phyloP scores from a whole-genome alignment of 2,329 filamentous ascomycete species.

The Ceratocystis lukuohia region DNA sequence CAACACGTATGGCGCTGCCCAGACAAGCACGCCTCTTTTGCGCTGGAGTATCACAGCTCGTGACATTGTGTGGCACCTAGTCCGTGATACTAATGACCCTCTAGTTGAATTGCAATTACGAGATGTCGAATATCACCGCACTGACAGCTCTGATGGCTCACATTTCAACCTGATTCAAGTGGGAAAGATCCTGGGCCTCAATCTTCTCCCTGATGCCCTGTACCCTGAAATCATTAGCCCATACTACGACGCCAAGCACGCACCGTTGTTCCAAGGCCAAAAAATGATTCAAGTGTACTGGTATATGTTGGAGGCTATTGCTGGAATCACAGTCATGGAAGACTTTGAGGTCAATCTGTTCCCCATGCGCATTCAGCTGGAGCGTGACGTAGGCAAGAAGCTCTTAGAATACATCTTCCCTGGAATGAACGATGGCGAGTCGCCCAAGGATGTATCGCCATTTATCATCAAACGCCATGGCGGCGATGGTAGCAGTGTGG shows the following conservation, averaged over 20 bases:
- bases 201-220: constrained; percentile 75
- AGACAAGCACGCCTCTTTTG: constrained; percentile 56
- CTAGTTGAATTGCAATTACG: constrained; percentile 86
- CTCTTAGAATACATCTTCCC: constrained; percentile 98
- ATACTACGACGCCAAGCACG: constrained; percentile 57
- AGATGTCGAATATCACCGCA: constrained; percentile 84
- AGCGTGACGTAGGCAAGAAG: constrained; percentile 81
- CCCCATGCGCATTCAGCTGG: constrained; percentile 84
- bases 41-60: constrained; percentile 89
- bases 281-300: constrained; percentile 90
- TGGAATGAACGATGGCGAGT: constrained; percentile 48
- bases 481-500: constrained; percentile 20
- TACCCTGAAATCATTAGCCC: constrained; percentile 95
- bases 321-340: constrained; percentile 92
- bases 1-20: constrained; percentile 35
- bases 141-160: constrained; percentile 92
- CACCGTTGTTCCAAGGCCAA: constrained; percentile 37
- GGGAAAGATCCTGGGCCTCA: constrained; percentile 75
- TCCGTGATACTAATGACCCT: constrained; percentile 73
- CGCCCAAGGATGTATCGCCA: constrained; percentile 46
- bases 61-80: constrained; percentile 94
- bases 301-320: constrained; percentile 97
- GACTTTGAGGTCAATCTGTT: constrained; percentile 91
- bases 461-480: constrained; percentile 38
- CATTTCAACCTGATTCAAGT: constrained; percentile 88